Percentiles rank a stretch among this genome's conserved stretches.
These are phyloP conservation scores for Carpinus fangiana DNA, from an alignment of 306 rosid genomes.

Conservation along the genomic window DNA sequence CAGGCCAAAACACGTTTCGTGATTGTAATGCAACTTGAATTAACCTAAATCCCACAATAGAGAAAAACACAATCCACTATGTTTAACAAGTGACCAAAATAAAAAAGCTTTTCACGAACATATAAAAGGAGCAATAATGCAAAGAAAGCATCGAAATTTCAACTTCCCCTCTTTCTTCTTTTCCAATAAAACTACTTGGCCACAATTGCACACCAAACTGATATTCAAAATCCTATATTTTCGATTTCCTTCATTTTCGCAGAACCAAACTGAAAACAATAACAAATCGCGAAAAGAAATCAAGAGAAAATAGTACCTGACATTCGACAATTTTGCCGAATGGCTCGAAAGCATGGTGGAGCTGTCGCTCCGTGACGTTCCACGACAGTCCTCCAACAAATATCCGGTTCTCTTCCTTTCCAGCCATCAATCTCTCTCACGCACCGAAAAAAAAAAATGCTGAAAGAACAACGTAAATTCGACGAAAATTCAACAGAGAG, in stretches of 20 bases:
- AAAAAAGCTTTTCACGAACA: not conserved
- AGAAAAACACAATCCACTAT: not conserved
- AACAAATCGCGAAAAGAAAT: not conserved
- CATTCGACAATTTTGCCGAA: constrained; percentile 79
- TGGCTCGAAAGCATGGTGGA: constrained; percentile 74
- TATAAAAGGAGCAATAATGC: not conserved
- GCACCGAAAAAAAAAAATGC: constrained; percentile 3
- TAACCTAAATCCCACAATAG: not conserved
- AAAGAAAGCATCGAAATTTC: not conserved
- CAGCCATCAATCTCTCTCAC: constrained; percentile 54
- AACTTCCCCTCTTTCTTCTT: not conserved
- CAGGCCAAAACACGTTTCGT: constrained; percentile 36
- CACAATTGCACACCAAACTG: not conserved
- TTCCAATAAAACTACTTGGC: no score
- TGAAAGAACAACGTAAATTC: constrained; percentile 6
- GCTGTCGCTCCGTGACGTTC: constrained; percentile 91
- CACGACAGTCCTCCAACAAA: constrained; percentile 91
- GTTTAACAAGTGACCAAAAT: not conserved
- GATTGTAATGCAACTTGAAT: not conserved
- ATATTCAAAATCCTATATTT: not conserved
- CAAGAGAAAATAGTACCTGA: constrained; percentile 53
- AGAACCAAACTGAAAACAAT: constrained; percentile 15
- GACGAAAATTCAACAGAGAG: not conserved
- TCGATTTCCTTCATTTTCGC: not conserved
- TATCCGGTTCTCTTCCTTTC: constrained; percentile 80